Evolutionary conservation across 2,329 filamentous ascomycete species (phyloP), one percentile per base, ranked within the genome.

Genomic region (Sporothrix brasiliensis): DNA sequence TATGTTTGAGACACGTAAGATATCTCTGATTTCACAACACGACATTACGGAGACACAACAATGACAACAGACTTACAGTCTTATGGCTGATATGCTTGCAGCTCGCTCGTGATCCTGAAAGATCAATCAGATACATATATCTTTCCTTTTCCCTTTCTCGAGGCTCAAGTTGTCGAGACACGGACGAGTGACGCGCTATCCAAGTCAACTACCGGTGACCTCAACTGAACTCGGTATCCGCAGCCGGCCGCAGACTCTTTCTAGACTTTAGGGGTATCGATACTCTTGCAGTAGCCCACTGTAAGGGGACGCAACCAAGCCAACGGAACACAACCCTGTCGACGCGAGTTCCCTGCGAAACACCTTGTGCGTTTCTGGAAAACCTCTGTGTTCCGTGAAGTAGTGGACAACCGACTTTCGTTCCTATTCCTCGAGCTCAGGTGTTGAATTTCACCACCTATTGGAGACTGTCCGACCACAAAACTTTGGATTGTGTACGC

Each of bases 281-380:
- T 14, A 6, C 19, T n/a, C 3, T 34, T 54, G 34, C 65, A 34
- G 53, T 30, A 27, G 34, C 41, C 49, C 44, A 30, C 61, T 14
- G 24, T 27, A 21, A 44, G 50, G 65, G 30, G 34, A 56, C 65
- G 21, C 49, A 67, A 67, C 65, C 65, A 21, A 44, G 34, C n/a
- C 34, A 68, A 39, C 52, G 39, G 66, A 68, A 34, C 52, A 56
- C 52, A 41, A n/a, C 52, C 66, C 66, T 68, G 66, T 49, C 65
- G 49, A 67, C 21, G 24, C 52, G 52, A 56, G 66, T 47, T 13
- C 39, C 4, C 66, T 68, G 2, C 54, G 14, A 6, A 14, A 9
- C 13, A 58, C 10, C 10, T n/a, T 47, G n/a, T 13, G n/a, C 9
- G 11, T 54, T 47, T 11, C 27, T 49, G 21, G 47, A 21, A 41